Evolutionary conservation across 441 rosid genomes (phyloP), one percentile per base, ranked within the genome.

Genomic region (Iberis amara): DNA sequence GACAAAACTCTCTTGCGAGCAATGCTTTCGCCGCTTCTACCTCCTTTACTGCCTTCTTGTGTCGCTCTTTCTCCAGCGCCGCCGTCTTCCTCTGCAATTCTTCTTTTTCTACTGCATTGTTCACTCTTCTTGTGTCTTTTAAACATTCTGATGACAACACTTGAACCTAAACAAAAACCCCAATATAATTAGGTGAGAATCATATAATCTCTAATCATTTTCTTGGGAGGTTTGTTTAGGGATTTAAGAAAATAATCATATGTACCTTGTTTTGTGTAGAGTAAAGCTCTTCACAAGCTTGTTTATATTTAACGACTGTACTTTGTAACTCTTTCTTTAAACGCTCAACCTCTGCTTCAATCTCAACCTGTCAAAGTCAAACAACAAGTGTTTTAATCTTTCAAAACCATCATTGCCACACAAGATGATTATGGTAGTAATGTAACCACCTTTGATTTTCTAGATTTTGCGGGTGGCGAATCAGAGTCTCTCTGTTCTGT

Each of bases 271-370:
- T 80, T 68, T 82, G 86, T 43, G 83, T 68, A 49, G 70, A 73
- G 39, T 73, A 79, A 53, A 90, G 78, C 66, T 86, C 85, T 72
- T 77, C 87, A 55, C 94, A 81, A 59, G 89, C 79, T 62, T 68
- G 66, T 72, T 76, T 70, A 62, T 86, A 86, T 76, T 84, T 75
- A 48, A 43, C 44, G 38, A 81, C 55, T 0, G 91, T 77, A 62
- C 47, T 70, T 58, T 69, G 86, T 59, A 86, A 65, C 66, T 90
- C 91, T 28, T 39, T 72, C 70, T 77, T 79, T 54, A 90, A 65
- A 68, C 73, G 77, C 44, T 75, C 83, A 4, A 90, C 67, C 76
- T 84, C 91, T 54, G 64, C 65, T 63, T 73, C 75, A 50, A 70
- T 75, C 68, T 76, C 68, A 36, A 71, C 78, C 87, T 76, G 72